These are phyloP conservation scores for Verticillium zaregamsianum DNA, from an alignment of 2,329 filamentous ascomycete genomes.

Conservation along the genomic window DNA sequence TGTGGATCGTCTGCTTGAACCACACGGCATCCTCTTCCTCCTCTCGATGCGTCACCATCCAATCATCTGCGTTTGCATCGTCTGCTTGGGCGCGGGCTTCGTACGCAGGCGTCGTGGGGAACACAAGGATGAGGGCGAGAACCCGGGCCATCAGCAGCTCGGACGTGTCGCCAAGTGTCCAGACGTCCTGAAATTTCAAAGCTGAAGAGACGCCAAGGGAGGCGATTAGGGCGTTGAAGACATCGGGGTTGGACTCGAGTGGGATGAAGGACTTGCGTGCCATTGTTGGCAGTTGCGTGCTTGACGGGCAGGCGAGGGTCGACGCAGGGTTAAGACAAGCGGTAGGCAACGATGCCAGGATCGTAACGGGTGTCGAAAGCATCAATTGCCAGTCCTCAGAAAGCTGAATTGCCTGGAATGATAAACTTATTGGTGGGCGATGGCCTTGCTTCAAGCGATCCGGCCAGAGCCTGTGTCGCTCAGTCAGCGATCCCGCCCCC, in stretches of 20 bases:
- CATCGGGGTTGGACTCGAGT: conserved; percentile 52
- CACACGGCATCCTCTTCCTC: conserved; percentile 60
- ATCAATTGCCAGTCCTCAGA: neutral
- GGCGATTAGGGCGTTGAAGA: conserved; percentile 62
- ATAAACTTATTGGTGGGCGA: too few species aligned
- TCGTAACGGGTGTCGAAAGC: neutral
- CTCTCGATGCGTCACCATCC: conserved; percentile 26
- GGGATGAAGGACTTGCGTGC: conserved; percentile 22
- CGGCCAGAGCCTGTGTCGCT: neutral
- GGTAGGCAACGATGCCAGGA: neutral
- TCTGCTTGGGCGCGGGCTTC: conserved; percentile 44
- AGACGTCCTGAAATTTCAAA: conserved; percentile 65
- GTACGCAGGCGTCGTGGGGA: conserved; percentile 59
- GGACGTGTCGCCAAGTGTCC: conserved; percentile 63
- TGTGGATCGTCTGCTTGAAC: conserved; percentile 70
- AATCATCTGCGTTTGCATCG: conserved; percentile 9
- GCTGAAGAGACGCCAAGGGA: conserved; percentile 55
- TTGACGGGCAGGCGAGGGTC: neutral
- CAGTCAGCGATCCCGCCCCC: neutral
- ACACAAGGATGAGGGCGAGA: conserved; percentile 64
- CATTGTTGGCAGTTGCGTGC: neutral
- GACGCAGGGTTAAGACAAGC: neutral
- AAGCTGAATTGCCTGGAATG: too few species aligned
- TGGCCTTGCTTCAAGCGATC: too few species aligned
- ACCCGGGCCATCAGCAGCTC: conserved; percentile 61